Evolutionary conservation across 2,329 filamentous ascomycete species (phyloP).

Genomic region (Lithohypha guttulata): DNA sequence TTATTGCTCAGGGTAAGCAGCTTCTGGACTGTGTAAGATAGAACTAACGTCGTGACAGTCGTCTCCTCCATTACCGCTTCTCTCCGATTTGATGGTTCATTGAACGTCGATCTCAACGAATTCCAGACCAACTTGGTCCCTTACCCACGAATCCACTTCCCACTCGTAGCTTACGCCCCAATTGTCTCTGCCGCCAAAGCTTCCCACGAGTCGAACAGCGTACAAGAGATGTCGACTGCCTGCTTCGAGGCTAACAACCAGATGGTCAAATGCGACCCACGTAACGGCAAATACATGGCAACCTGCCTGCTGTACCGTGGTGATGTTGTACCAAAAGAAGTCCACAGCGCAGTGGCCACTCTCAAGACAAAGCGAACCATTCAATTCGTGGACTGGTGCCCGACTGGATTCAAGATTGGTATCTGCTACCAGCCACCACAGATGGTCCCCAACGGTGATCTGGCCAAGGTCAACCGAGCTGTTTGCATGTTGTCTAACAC

Average conservation of each 20-base stretch:
- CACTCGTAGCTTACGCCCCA: constrained; percentile 89
- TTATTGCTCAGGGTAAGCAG: constrained; percentile 80
- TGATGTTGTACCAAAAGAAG: constrained; percentile 94
- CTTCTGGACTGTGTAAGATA: constrained; percentile 21
- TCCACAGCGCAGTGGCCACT: constrained; percentile 80
- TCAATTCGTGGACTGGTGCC: constrained; percentile 99
- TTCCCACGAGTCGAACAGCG: constrained; percentile 94
- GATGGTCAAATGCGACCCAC: constrained; percentile 99
- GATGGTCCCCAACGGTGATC: constrained; percentile 90
- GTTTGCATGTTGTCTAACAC: constrained; percentile 96
- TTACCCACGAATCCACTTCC: constrained; percentile 98
- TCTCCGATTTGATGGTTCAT: constrained; percentile 93
- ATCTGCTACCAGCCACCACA: constrained; percentile 99
- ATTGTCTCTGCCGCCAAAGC: constrained; percentile 93
- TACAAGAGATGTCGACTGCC: constrained; percentile 95
- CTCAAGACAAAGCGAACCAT: constrained; percentile 99
- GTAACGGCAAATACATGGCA: constrained; percentile 99
- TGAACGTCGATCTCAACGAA: constrained; percentile 99
- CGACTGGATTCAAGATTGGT: constrained; percentile 99
- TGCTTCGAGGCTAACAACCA: constrained; percentile 99
- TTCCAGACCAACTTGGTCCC: constrained; percentile 99
- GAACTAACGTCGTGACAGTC: constrained; percentile 43
- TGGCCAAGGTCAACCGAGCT: constrained; percentile 95
- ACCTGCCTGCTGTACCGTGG: constrained; percentile 96
- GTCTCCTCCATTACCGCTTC: constrained; percentile 98